phyloP scores from a whole-genome alignment of 257 asterid species.

The Capsicum chinense region DNA sequence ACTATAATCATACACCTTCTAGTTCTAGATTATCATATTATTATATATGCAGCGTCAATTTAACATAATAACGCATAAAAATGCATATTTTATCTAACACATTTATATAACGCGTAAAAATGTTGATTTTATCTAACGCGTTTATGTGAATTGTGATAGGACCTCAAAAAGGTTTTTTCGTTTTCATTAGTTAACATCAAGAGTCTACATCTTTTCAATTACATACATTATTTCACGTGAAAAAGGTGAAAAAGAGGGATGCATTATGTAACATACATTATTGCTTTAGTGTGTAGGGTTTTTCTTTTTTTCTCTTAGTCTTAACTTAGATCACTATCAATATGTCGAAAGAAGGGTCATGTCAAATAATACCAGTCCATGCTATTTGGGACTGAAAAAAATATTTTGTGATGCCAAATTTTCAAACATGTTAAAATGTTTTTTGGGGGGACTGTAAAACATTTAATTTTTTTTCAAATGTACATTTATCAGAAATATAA shows the following conservation, averaged over 20 bases:
- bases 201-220: background rate
- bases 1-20: background rate
- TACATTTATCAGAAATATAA: too few species aligned
- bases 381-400: too few species aligned
- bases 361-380: too few species aligned
- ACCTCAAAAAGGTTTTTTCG: background rate
- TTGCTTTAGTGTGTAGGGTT: too few species aligned
- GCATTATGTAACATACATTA: too few species aligned
- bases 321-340: too few species aligned
- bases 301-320: too few species aligned
- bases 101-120: background rate
- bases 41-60: background rate
- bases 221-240: background rate
- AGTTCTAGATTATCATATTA: background rate
- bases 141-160: background rate
- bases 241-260: background rate
- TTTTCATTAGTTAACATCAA: background rate
- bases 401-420: too few species aligned
- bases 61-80: background rate
- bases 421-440: too few species aligned
- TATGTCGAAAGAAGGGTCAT: too few species aligned
- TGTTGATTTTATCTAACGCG: background rate
- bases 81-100: background rate
- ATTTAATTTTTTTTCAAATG: too few species aligned
- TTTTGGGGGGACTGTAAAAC: too few species aligned